Conservation (phyloP, 2,329 filamentous ascomycete genomes). For the Coniochaeta sp. region DNA sequence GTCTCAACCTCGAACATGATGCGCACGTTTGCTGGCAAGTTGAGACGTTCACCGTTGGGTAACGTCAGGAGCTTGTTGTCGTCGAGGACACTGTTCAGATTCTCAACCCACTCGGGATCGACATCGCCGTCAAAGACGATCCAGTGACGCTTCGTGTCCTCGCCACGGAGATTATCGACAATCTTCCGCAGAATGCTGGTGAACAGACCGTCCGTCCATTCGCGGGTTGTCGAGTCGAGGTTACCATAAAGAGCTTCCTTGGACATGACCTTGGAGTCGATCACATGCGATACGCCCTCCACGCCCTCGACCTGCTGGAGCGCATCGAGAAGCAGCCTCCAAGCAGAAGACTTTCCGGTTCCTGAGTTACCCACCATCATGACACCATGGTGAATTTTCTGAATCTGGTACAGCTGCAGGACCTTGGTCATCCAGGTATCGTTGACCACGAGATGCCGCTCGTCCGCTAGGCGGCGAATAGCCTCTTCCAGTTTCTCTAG, state of each 20-base stretch:
- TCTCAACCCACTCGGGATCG: slow-evolving; percentile 99
- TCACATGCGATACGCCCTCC: slow-evolving; percentile 94
- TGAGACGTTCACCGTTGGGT: slow-evolving; percentile 96
- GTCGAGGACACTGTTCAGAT: slow-evolving; percentile 97
- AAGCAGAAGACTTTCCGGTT: slow-evolving; percentile 93
- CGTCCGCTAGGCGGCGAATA: slow-evolving; percentile 74
- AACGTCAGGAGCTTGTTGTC: slow-evolving; percentile 97
- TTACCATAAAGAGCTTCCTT: slow-evolving; percentile 97
- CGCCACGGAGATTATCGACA: slow-evolving; percentile 94
- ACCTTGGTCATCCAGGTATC: slow-evolving; percentile 98
- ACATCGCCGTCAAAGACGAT: slow-evolving; percentile 99
- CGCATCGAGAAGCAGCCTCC: slow-evolving; percentile 87
- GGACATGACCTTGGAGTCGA: slow-evolving; percentile 99
- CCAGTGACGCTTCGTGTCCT: slow-evolving; percentile 96
- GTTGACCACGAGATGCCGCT: slow-evolving; percentile 81
- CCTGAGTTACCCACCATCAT: slow-evolving; percentile 99
- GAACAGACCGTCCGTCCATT: slow-evolving; percentile 98
- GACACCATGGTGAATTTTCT: slow-evolving; percentile 95
- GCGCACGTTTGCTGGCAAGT: slow-evolving; percentile 86
- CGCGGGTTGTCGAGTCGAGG: slow-evolving; percentile 90
- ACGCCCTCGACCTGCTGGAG: slow-evolving; percentile 84
- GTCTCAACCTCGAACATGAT: slow-evolving; percentile 99
- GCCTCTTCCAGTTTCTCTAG: slow-evolving; percentile 72
- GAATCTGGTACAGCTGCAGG: slow-evolving; percentile 95
- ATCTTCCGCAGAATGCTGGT: slow-evolving; percentile 98